Conservation (phyloP, 2,329 filamentous ascomycete genomes). For the Tolypocladium tropicale region DNA sequence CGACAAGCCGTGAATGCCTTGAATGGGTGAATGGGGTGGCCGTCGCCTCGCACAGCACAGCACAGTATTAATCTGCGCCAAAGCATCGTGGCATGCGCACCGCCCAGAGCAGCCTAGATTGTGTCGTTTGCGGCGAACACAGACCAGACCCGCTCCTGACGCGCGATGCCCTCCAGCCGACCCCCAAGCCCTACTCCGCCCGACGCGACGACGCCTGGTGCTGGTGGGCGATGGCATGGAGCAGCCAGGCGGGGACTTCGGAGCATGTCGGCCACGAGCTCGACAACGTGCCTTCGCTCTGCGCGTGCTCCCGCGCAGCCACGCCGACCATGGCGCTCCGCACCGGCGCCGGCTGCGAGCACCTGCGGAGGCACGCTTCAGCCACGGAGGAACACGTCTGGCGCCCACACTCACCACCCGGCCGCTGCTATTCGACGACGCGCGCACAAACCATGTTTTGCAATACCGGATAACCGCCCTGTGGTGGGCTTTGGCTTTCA, state of each 20-base stretch:
- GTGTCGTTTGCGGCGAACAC: not conserved
- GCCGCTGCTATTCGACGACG: conserved; percentile 5
- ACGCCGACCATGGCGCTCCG: not conserved
- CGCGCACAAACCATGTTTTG: not conserved
- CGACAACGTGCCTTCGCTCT: conserved; percentile 11
- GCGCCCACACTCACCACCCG: conserved; percentile 6
- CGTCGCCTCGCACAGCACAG: too few species aligned
- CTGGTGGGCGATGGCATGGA: not conserved
- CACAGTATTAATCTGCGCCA: too few species aligned
- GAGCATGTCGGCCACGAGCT: conserved; percentile 13
- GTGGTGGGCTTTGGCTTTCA: too few species aligned
- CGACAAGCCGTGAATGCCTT: not conserved
- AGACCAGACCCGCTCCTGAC: not conserved
- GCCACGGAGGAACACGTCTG: conserved; percentile 2
- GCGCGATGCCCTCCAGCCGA: not conserved
- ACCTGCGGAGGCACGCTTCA: not conserved
- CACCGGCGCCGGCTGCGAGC: not conserved
- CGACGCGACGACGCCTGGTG: not conserved
- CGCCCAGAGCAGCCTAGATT: not conserved
- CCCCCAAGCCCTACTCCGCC: not conserved
- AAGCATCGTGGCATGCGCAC: not conserved
- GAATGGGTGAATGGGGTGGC: too few species aligned
- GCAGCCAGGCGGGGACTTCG: conserved; percentile 5
- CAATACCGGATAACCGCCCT: too few species aligned
- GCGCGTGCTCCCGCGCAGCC: not conserved